These are phyloP conservation scores for Podosphaera fusca DNA, from an alignment of 2,329 filamentous ascomycete genomes.

Conservation along the genomic window DNA sequence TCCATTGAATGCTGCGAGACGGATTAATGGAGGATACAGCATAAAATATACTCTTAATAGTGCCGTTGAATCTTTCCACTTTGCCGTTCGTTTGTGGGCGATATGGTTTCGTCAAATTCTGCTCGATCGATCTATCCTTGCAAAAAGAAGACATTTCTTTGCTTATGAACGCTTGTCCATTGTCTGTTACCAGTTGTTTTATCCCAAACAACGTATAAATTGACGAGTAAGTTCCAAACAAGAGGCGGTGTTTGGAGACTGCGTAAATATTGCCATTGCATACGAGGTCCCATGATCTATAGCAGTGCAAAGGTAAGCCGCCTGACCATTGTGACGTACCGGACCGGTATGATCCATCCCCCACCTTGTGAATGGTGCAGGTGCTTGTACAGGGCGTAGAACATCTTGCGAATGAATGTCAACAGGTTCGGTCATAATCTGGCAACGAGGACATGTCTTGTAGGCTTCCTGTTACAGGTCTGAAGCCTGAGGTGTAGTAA, in stretches of 20 bases:
- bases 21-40: too few relatives aligned
- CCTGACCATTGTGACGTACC: not conserved
- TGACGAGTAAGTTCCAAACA: not conserved
- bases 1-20: too few relatives aligned
- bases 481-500: too few relatives aligned
- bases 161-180: not conserved
- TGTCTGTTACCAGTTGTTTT: not conserved
- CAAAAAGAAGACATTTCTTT: not conserved
- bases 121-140: too few relatives aligned
- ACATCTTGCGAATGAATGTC: not conserved
- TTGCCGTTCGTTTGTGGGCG: too few relatives aligned
- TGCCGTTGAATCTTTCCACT: too few relatives aligned
- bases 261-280: not conserved
- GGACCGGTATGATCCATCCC: slow-evolving; percentile 1
- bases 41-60: too few relatives aligned
- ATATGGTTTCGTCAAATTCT: too few relatives aligned
- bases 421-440: not conserved
- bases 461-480: too few relatives aligned
- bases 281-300: not conserved
- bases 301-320: not conserved
- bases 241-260: not conserved
- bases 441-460: not conserved
- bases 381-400: not conserved
- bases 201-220: not conserved
- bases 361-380: not conserved